Percentiles rank a stretch among this genome's conserved stretches.
Conservation (phyloP, 306 rosid genomes). For the Medicago ruthenica region DNA sequence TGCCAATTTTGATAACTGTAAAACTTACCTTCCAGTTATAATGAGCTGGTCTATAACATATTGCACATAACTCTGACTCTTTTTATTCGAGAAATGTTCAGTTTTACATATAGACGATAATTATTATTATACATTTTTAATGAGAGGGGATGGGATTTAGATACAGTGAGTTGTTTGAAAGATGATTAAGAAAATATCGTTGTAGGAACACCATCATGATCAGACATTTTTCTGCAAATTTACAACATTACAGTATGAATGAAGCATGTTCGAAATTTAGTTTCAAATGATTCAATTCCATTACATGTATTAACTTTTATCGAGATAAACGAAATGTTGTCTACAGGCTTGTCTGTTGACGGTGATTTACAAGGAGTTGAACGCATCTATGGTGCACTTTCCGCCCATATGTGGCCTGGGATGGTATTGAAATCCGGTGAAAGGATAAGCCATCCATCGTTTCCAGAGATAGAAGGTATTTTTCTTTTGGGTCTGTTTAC, state of each 20-base stretch:
- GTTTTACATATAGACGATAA: constrained; percentile 17
- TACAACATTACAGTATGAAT: constrained; percentile 1
- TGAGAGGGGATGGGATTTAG: constrained; percentile 5
- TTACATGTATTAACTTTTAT: constrained; percentile 11
- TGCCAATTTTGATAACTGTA: constrained; percentile 85
- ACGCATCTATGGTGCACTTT: constrained; percentile 85
- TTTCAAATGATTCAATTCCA: constrained; percentile 6
- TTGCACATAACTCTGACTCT: constrained; percentile 8
- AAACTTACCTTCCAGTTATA: constrained; percentile 38
- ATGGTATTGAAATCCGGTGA: constrained; percentile 86
- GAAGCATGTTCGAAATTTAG: constrained; percentile 5
- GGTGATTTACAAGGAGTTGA: constrained; percentile 94
- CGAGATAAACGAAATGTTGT: constrained; percentile 32
- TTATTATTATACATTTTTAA: background rate
- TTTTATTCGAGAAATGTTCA: constrained; percentile 20
- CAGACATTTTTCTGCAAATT: constrained; percentile 17
- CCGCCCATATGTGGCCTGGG: constrained; percentile 98
- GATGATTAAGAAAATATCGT: background rate
- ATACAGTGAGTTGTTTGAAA: constrained; percentile 19
- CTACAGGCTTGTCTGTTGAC: constrained; percentile 77
- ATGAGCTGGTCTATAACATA: constrained; percentile 23
- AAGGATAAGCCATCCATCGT: constrained; percentile 66
- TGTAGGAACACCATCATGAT: background rate
- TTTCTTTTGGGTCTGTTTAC: background rate
- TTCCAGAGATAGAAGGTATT: constrained; percentile 74